Base-by-base conservation (phyloP, 495 filamentous ascomycete species). In the Aspergillus mulundensis region DNA sequence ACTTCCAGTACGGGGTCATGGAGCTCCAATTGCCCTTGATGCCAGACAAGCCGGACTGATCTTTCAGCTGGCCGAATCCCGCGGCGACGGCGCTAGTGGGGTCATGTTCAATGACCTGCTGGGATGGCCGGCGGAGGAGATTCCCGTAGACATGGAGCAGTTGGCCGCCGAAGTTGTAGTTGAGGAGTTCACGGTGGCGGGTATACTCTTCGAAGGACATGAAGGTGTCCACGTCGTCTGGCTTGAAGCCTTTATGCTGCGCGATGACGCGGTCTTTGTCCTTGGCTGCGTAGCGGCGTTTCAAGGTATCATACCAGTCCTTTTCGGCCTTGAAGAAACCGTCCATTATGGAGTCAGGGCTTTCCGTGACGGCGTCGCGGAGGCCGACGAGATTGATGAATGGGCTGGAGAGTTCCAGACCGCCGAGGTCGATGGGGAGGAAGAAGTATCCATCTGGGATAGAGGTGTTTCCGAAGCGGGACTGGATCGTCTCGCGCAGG, bases 361-460 rank as follows among this genome's bases (percentile, higher is more conserved):
- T 19, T 11, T 30, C 19, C n/a, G 45, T 0, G 15, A 60, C 40
- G 16, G 51, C 24, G 15, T 55, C 57, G 1, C 52, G 38, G 0
- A 60, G 19, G 3, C 50, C 52, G 19, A 60, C 39, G 18, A 60
- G 52, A 5, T 39, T 39, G 24, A 60, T 55, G 30, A 60, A 60
- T 2, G 57, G 57, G 39, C 52, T 60, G 1, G 57, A 60, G 3
- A 60, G 20, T 40, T 60, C 57, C 8, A 60, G 51, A 3, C 57
- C 57, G 24, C 57, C 57, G 3, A 60, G 57, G 15, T 60, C 57
- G 16, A 55, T 60, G 1, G 57, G 57, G 21, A 60, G 47, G 40
- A 60, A 60, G 46, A 60, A 60, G 52, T 55, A 60, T 5, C 57
- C 57, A 19, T 60, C 57, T 2, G 57, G 57, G 12, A 60, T 50